phyloP scores from a whole-genome alignment of 305 asterid species.

The Caryopteris hybrid region DNA sequence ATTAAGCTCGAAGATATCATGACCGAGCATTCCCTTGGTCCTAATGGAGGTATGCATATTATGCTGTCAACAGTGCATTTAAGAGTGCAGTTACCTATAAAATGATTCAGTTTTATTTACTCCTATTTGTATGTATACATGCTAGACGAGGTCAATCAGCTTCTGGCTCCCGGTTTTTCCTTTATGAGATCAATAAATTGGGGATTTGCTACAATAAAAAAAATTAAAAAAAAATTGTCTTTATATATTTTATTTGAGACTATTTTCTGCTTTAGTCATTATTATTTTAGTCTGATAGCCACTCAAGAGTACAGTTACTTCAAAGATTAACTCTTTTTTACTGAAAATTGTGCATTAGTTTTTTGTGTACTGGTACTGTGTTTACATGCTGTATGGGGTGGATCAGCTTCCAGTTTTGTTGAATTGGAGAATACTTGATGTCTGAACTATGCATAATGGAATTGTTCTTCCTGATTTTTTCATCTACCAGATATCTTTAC shows the following conservation, averaged over 20 bases:
- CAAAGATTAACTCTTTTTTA: not conserved
- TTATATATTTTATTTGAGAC: not conserved
- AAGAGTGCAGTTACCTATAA: not conserved
- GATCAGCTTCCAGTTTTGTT: not conserved
- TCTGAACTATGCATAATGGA: not conserved
- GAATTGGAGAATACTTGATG: not conserved
- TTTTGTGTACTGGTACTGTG: not conserved
- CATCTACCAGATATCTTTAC: too few species aligned
- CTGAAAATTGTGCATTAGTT: not conserved
- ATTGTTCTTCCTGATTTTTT: not conserved
- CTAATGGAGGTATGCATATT: slow-evolving; percentile 78
- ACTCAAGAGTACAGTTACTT: not conserved
- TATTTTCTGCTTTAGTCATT: not conserved
- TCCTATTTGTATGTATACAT: not conserved
- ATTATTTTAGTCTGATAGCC: not conserved
- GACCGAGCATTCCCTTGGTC: slow-evolving; percentile 96
- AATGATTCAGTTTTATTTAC: too few species aligned
- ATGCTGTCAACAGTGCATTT: slow-evolving; percentile 1
- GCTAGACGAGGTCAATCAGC: not conserved
- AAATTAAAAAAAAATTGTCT: too few species aligned
- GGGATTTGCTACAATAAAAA: not conserved
- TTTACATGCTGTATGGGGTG: not conserved
- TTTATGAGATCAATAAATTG: not conserved
- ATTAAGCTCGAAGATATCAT: slow-evolving; percentile 86
- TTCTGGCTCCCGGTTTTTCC: not conserved